phyloP scores from a whole-genome alignment of 2,329 filamentous ascomycete species.

The Beauveria sp. region DNA sequence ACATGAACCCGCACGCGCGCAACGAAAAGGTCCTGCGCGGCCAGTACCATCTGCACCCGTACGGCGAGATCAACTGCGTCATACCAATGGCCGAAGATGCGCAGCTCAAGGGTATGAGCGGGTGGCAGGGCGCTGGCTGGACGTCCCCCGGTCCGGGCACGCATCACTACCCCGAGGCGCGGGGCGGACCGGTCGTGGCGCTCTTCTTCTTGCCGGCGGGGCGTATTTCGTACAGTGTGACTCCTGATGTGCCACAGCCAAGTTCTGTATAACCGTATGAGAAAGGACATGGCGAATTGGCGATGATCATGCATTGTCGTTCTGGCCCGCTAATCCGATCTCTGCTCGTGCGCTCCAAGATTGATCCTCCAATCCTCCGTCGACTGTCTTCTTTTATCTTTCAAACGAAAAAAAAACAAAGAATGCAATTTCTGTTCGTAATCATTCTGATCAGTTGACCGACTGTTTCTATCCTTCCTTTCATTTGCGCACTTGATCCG shows the following conservation, averaged over 20 bases:
- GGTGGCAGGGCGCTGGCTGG: constrained; percentile 50
- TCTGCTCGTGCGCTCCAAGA: background rate
- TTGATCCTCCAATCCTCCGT: no score
- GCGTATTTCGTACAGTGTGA: constrained; percentile 41
- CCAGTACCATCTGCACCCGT: constrained; percentile 47
- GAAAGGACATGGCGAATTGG: background rate
- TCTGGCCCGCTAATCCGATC: background rate
- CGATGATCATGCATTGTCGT: background rate
- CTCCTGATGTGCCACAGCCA: constrained; percentile 35
- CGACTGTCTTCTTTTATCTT: no score
- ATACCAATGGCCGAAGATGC: constrained; percentile 40
- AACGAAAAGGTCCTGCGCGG: constrained; percentile 37
- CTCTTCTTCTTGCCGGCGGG: constrained; percentile 50
- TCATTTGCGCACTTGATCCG: no score
- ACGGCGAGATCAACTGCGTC: constrained; percentile 49
- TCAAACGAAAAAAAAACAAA: no score
- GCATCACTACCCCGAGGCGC: constrained; percentile 48
- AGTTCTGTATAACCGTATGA: constrained; percentile 9
- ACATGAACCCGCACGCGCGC: constrained; percentile 37
- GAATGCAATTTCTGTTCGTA: background rate
- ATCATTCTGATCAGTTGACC: no score
- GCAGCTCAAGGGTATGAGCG: constrained; percentile 47
- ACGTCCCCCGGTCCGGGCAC: constrained; percentile 45
- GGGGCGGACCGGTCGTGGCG: constrained; percentile 41
- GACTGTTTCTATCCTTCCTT: background rate